Evolutionary conservation across 805 yeast species (phyloP), one percentile per base, ranked within the genome.

Genomic region (Yarrowia phangngaensis): DNA sequence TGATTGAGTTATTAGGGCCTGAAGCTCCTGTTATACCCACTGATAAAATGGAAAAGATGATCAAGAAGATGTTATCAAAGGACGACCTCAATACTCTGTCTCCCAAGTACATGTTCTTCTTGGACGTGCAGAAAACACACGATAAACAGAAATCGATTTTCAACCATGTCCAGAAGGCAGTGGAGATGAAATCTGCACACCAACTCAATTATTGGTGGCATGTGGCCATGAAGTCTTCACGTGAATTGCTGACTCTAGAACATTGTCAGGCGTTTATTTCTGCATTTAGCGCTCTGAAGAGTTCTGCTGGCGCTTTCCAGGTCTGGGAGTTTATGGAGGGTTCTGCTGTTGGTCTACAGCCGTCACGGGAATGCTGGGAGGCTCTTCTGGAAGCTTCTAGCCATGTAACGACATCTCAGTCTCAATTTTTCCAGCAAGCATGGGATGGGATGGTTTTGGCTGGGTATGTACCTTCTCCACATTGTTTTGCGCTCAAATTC

Each of bases 361-460:
- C 35, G 15, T 14, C 34, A 4, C 48, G 27, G 3, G 48, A 41
- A 13, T 41, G 48, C 20, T 41, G 48, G 48, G 48, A 41, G 48
- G 35, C 29, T 2, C 28, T 41, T 9, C 12, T 41, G n/a, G 29
- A 41, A 17, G 48, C 35, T 7, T 34, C 48, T 0, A 16, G 29
- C 22, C 48, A 20, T 20, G 48, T 41, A 22, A 29, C 20, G 1
- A 6, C 20, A 4, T 13, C 28, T 0, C 34, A 30, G 17, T 3
- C 20, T 9, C 35, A 29, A 27, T 29, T 29, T n/a, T 41, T 41
- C 35, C 20, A 20, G 6, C 28, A 41, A 13, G 48, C 35, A 3
- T 41, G 48, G 48, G 48, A 29, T 16, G 35, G 35, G 6, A 41
- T 41, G 48, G 35, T 29, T 20, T 8, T 29, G 48, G 48, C 48